These are phyloP conservation scores for Abrus pulchellus DNA, from an alignment of 306 rosid species.

Conservation along the genomic window DNA sequence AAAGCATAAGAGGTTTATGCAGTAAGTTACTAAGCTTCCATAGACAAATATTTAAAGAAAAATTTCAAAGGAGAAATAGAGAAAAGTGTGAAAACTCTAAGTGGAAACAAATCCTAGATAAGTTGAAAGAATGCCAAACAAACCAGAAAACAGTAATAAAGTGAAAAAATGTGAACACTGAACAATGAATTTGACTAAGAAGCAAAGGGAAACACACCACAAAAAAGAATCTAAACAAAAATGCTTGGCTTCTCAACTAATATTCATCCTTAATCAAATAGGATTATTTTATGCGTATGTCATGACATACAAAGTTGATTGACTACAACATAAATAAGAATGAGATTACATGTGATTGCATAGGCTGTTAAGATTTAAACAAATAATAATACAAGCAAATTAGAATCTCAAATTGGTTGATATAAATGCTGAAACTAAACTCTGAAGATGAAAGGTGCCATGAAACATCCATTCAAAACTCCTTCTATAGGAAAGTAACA, in stretches of 20 bases:
- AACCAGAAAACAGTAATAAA: conserved; percentile 33
- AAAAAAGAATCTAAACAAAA: neutral
- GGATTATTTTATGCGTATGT: neutral
- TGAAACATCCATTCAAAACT: neutral
- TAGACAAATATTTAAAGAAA: neutral
- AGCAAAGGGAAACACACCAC: neutral
- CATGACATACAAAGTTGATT: neutral
- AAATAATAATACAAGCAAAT: conserved; percentile 10
- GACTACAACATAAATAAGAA: neutral
- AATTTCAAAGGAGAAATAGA: neutral
- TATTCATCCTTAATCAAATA: neutral
- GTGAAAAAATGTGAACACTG: conserved; percentile 17
- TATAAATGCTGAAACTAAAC: neutral
- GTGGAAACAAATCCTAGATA: conserved; percentile 21
- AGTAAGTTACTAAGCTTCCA: conserved; percentile 42
- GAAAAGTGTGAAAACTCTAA: conserved; percentile 1
- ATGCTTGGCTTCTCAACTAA: neutral
- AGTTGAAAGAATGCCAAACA: conserved; percentile 31
- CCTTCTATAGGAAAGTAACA: neutral
- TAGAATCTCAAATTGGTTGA: conserved; percentile 22
- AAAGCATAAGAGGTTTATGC: conserved; percentile 11
- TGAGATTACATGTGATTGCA: neutral
- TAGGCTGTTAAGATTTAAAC: neutral
- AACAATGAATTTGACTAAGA: conserved; percentile 22
- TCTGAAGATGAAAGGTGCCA: conserved; percentile 4